These are phyloP conservation scores for Amanita rubescens DNA, from an alignment of 768 basidiomycete species.

Conservation along the genomic window DNA sequence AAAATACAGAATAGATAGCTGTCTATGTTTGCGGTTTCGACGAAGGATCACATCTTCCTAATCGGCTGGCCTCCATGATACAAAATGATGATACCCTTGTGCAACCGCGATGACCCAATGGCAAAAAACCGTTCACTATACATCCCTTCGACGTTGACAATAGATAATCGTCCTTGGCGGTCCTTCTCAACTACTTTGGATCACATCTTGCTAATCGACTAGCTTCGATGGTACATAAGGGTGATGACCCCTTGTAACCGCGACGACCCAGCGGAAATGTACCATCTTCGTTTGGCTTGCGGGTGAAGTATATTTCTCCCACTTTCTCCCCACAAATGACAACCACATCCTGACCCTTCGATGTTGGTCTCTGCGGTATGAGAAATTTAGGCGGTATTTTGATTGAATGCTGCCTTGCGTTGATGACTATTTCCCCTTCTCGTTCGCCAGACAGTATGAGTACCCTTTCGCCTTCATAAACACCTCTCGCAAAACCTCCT, in stretches of 20 bases:
- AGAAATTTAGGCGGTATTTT: neutral
- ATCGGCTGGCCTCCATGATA: too few species aligned
- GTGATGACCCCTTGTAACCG: neutral
- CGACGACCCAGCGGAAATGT: neutral
- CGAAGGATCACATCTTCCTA: too few species aligned
- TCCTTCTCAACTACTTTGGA: neutral
- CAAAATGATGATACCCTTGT: too few species aligned
- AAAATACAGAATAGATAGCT: too few species aligned
- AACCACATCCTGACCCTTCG: neutral
- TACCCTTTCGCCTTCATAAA: neutral
- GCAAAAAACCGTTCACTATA: too few species aligned
- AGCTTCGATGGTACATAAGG: neutral
- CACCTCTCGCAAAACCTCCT: neutral
- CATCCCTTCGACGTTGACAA: too few species aligned
- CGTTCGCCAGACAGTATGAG: neutral
- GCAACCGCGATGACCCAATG: too few species aligned
- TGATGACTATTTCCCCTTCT: neutral
- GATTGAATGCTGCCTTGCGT: neutral
- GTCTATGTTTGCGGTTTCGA: too few species aligned
- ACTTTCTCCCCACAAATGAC: neutral
- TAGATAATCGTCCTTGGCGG: too few species aligned
- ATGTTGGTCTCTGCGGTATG: neutral
- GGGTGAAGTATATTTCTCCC: neutral
- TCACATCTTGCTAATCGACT: neutral
- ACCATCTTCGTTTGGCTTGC: neutral